Conservation (phyloP, 2,329 filamentous ascomycete genomes). For the Geosmithia flava region DNA sequence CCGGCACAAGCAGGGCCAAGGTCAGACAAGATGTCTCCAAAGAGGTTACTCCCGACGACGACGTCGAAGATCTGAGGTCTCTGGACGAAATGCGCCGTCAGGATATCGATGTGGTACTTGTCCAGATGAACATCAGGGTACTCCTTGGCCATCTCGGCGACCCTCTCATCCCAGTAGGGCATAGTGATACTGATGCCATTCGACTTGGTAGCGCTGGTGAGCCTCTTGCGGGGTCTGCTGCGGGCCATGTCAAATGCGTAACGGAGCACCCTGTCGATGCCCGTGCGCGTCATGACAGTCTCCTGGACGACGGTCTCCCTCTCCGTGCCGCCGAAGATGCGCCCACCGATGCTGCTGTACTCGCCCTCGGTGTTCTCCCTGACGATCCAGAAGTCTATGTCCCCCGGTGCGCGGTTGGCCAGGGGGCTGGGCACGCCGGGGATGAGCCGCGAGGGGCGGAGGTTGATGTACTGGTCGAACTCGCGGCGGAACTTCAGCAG, state of each 20-base stretch:
- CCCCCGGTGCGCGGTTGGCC: slow-evolving; percentile 35
- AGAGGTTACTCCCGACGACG: slow-evolving; percentile 51
- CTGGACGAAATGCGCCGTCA: slow-evolving; percentile 52
- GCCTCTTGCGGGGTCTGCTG: slow-evolving; percentile 41
- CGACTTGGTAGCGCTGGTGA: slow-evolving; percentile 55
- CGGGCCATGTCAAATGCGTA: slow-evolving; percentile 54
- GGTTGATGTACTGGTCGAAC: slow-evolving; percentile 57
- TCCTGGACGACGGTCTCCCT: slow-evolving; percentile 52
- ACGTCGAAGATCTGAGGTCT: slow-evolving; percentile 48
- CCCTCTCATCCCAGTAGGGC: slow-evolving; percentile 57
- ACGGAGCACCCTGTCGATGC: slow-evolving; percentile 46
- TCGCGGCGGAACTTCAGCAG: slow-evolving; percentile 55
- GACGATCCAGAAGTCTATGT: slow-evolving; percentile 56
- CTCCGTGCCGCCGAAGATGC: slow-evolving; percentile 43
- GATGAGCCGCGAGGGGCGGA: slow-evolving; percentile 51
- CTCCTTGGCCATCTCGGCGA: slow-evolving; percentile 36
- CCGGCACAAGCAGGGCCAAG: slow-evolving; percentile 58
- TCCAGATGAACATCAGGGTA: slow-evolving; percentile 48
- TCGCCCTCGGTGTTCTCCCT: slow-evolving; percentile 58
- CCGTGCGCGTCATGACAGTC: slow-evolving; percentile 48
- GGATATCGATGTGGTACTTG: slow-evolving; percentile 56
- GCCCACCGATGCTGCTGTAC: slow-evolving; percentile 53
- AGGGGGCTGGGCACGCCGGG: slow-evolving; percentile 47
- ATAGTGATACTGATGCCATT: slow-evolving; percentile 56
- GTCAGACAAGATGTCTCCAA: slow-evolving; percentile 59